A percentile compares a stretch with the other conserved stretches of the same genome.
Conservation (phyloP, 176 grass and related monocot genomes). For the Aechmea fasciata region DNA sequence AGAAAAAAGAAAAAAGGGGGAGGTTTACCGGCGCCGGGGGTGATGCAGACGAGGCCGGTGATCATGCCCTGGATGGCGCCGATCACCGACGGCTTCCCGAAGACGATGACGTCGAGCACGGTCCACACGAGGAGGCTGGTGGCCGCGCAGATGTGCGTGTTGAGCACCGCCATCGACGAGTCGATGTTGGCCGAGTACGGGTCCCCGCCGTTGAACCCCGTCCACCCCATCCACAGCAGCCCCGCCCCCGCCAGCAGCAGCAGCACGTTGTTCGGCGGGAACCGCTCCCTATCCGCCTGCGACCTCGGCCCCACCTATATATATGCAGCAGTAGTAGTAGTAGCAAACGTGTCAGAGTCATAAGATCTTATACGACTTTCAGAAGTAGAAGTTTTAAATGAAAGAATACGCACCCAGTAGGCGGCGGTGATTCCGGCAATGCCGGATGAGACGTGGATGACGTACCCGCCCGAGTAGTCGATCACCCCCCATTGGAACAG, state of each 20-base stretch:
- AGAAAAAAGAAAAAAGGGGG: neutral
- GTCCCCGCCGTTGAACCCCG: conserved; percentile 60
- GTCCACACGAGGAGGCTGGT: conserved; percentile 74
- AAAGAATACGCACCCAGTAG: conserved; percentile 40
- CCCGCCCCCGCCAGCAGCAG: conserved; percentile 52
- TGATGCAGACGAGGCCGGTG: conserved; percentile 76
- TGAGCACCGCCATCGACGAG: conserved; percentile 47
- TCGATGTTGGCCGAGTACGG: conserved; percentile 49
- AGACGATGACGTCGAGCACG: conserved; percentile 55
- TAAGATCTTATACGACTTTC: no score
- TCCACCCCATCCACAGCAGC: conserved; percentile 69
- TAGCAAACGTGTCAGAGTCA: neutral
- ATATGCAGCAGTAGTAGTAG: neutral
- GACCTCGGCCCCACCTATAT: conserved; percentile 55
- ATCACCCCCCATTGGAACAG: conserved; percentile 74
- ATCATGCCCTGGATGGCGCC: conserved; percentile 66
- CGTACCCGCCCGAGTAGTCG: conserved; percentile 64
- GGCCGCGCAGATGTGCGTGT: conserved; percentile 50
- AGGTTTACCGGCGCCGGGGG: conserved; percentile 45
- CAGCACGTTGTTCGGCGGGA: conserved; percentile 64
- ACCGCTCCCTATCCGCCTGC: conserved; percentile 39
- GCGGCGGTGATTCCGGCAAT: conserved; percentile 51
- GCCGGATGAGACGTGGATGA: conserved; percentile 58
- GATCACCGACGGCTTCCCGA: conserved; percentile 60
- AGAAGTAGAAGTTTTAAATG: neutral